Base-by-base conservation (phyloP, 345 rosid species). In the Bretschneidera sinensis region DNA sequence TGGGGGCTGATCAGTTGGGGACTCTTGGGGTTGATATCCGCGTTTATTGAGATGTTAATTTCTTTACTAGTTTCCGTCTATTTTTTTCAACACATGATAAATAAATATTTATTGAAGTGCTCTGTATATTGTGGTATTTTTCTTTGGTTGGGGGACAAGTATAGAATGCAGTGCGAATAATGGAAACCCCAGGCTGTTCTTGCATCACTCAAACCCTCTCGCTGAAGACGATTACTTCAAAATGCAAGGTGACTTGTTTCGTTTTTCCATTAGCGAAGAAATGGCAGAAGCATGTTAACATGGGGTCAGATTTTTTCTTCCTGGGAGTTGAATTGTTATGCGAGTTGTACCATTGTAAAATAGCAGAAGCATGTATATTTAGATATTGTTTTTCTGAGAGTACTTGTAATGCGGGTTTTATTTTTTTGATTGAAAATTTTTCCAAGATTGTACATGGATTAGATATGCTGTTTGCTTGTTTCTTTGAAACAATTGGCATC, bases 21-120 rank as follows among this genome's bases (percentile, higher is more conserved):
- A 62, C 72, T 58, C 47, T 62, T 43, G 24, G 62, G 57, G 71
- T 73, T 21, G 74, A 65, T 57, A 67, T 76, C 50, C 68, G 24
- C 50, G 83, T 73, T 51, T 49, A 60, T 55, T 79, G 69, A 72
- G 66, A 48, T 4, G 8, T 28, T 2, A 28, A 28, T 2, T 2
- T 8, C 33, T 28, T 8, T 28, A 28, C 8, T 8, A 28, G 8
- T 28, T 28, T 2, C 33, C 33, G 3, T 28, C 33, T 8, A 28
- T 28, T 28, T 28, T 28, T 28, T 8, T 28, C 33, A 28, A 28
- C 33, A 28, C 33, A 28, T n/a, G 33, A 8, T 28, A 8, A 28
- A 2, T 28, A 3, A 28, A 2, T 8, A 28, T 28, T 62, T 0
- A 54, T 6, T 5, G 6, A 51, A 57, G 22, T 17, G 28, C 47